Evolutionary conservation across 2,329 filamentous ascomycete species (phyloP), one percentile per base, ranked within the genome.

Genomic region (Venturia effusa): DNA sequence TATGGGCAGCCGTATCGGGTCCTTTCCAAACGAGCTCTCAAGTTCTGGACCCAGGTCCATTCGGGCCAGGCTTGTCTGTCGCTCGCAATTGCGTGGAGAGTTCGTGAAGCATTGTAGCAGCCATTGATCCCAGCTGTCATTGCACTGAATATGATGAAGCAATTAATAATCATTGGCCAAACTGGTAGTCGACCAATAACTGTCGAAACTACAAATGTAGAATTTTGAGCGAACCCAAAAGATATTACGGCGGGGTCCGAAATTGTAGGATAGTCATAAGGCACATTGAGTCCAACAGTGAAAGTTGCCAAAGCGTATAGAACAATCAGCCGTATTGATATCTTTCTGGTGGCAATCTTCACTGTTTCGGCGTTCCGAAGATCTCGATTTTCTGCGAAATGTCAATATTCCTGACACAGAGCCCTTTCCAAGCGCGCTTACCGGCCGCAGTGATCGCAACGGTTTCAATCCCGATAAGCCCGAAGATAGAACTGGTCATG

Each of bases 111-210:
- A 45, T 75, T 72, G 67, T 79, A 79, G 37, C 79, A 70, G 10
- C 73, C 72, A 65, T 77, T 78, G 63, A 78, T 74, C 0, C 74
- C 77, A 11, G 74, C 74, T 1, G 76, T 75, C 34, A 74, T 74
- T 1, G 77, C 76, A 0, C 76, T 77, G 67, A 80, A 78, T 41
- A 79, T 72, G 68, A 76, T 78, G 65, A 79, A 76, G 1, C 73
- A 77, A 61, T 79, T 79, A 68, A 79, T 74, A 63, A 79, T 73
- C 55, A 74, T 73, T 1, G 78, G 77, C 67, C 73, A 73, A 6
- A 69, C 70, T 2, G 70, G 68, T 24, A 78, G 68, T 15, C 74
- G 72, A 48, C 74, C 76, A 37, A 75, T 71, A 3, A 80, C 74
- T 45, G 74, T 74, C 10, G 77, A 74, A 27, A 80, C 69, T 34